Conservation (phyloP, 1,139 yeast genomes). For the Scheffersomyces titani region DNA sequence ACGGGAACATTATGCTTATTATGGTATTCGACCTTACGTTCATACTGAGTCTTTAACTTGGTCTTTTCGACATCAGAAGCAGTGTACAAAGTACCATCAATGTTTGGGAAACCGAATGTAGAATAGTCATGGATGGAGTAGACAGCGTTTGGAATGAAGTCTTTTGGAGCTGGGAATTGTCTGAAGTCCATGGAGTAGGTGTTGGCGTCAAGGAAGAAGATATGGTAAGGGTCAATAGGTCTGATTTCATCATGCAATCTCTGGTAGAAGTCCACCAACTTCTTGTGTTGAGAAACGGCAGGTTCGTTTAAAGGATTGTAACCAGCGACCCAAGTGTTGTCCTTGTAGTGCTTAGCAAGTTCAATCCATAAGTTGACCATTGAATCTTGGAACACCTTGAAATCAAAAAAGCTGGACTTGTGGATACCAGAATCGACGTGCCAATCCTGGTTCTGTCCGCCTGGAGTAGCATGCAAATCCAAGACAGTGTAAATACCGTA, state of each 20-base stretch:
- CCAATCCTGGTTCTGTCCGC: slow-evolving; percentile 55
- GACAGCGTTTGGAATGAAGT: slow-evolving; percentile 36
- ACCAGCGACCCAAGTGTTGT: slow-evolving; percentile 48
- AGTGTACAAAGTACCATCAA: slow-evolving; percentile 27
- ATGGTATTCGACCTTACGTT: slow-evolving; percentile 45
- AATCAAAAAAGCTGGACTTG: slow-evolving; percentile 47
- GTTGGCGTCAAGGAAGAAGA: slow-evolving; percentile 47
- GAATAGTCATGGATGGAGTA: slow-evolving; percentile 49
- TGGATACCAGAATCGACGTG: slow-evolving; percentile 46
- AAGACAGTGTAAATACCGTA: slow-evolving; percentile 43
- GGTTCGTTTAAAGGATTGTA: slow-evolving; percentile 53
- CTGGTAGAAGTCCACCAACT: slow-evolving; percentile 36
- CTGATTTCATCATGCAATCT: slow-evolving; percentile 36
- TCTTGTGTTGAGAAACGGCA: slow-evolving; percentile 37
- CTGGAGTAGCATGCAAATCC: slow-evolving; percentile 48
- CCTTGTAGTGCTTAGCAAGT: slow-evolving; percentile 41
- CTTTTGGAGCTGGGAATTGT: slow-evolving; percentile 35
- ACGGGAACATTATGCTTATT: slow-evolving; percentile 37
- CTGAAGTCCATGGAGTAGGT: slow-evolving; percentile 50
- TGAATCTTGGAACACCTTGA: slow-evolving; percentile 44
- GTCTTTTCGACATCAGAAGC: slow-evolving; percentile 32
- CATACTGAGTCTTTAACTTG: slow-evolving; percentile 34
- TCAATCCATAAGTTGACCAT: slow-evolving; percentile 41
- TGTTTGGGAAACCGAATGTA: slow-evolving; percentile 40
- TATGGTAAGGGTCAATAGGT: slow-evolving; percentile 43